Conservation (phyloP, 805 yeast species). For the Saccharomycopsis sp. region DNA sequence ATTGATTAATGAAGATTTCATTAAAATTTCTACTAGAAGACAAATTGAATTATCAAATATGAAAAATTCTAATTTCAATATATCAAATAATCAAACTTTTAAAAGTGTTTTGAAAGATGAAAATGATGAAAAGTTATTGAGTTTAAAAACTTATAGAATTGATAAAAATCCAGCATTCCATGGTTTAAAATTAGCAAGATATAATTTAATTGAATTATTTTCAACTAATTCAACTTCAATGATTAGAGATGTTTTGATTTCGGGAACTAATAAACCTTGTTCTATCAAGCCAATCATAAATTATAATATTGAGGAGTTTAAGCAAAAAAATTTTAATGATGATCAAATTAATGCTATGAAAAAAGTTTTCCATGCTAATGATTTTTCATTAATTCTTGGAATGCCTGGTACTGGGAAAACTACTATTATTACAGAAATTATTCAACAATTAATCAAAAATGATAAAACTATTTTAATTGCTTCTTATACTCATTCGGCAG, state of each 20-base stretch:
- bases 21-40: constrained; percentile 45
- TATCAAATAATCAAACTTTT: constrained; percentile 37
- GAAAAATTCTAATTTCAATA: constrained; percentile 33
- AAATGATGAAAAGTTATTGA: constrained; percentile 12
- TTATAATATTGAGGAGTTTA: constrained; percentile 3
- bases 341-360: constrained; percentile 69
- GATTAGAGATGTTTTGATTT: constrained; percentile 27
- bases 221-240: constrained; percentile 30
- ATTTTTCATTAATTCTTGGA: constrained; percentile 76
- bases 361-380: constrained; percentile 51
- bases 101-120: constrained; percentile 33
- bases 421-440: constrained; percentile 73
- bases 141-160: constrained; percentile 39
- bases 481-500: constrained; percentile 92
- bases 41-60: constrained; percentile 30
- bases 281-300: constrained; percentile 2
- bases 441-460: constrained; percentile 45
- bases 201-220: constrained; percentile 63
- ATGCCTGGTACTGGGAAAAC: constrained; percentile 97
- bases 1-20: constrained; percentile 29
- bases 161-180: constrained; percentile 73
- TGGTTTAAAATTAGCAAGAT: constrained; percentile 69
- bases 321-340: constrained; percentile 35
- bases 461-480: constrained; percentile 67
- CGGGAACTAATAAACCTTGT: constrained; percentile 18